Percentiles rank a stretch among this genome's conserved stretches.
These are phyloP conservation scores for Pythium brassicae DNA, from an alignment of 352 stramenopile species.

Conservation along the genomic window DNA sequence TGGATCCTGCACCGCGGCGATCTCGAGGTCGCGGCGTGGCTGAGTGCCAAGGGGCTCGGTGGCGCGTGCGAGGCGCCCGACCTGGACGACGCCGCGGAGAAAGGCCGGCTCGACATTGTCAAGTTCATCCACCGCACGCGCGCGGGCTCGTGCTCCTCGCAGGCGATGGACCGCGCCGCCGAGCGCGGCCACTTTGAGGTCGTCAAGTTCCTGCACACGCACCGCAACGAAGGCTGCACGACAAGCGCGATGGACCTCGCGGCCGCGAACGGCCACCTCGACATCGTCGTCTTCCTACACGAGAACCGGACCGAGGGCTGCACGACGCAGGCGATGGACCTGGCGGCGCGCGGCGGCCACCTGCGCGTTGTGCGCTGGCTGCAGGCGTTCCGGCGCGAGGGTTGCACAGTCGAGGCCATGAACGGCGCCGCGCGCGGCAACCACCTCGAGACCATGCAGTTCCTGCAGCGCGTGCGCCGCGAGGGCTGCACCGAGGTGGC, in stretches of 20 bases:
- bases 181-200: constrained; percentile 24
- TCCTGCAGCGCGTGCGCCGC: constrained; percentile 6
- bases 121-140: constrained; percentile 17
- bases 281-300: constrained; percentile 23
- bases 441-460: constrained; percentile 13
- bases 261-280: constrained; percentile 19
- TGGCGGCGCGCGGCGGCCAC: constrained; percentile 17
- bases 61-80: constrained; percentile 7
- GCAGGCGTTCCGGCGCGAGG: constrained; percentile 17
- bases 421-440: constrained; percentile 11
- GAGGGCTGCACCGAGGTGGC: constrained; percentile 13
- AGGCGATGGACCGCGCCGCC: constrained; percentile 30
- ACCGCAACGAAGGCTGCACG: constrained; percentile 26
- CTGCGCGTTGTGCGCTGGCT: constrained; percentile 25
- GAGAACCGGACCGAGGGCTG: constrained; percentile 25
- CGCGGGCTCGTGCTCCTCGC: constrained; percentile 11
- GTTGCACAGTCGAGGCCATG: constrained; percentile 19
- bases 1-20: constrained; percentile 13
- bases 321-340: constrained; percentile 25
- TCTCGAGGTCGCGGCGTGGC: constrained; percentile 8
- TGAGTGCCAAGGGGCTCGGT: constrained; percentile 4
- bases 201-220: constrained; percentile 22
- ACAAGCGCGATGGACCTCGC: constrained; percentile 25
- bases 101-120: constrained; percentile 23
- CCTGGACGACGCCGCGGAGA: constrained; percentile 23